Conservation (phyloP, 2,329 filamentous ascomycete genomes). For the Pseudogymnoascus sp. region DNA sequence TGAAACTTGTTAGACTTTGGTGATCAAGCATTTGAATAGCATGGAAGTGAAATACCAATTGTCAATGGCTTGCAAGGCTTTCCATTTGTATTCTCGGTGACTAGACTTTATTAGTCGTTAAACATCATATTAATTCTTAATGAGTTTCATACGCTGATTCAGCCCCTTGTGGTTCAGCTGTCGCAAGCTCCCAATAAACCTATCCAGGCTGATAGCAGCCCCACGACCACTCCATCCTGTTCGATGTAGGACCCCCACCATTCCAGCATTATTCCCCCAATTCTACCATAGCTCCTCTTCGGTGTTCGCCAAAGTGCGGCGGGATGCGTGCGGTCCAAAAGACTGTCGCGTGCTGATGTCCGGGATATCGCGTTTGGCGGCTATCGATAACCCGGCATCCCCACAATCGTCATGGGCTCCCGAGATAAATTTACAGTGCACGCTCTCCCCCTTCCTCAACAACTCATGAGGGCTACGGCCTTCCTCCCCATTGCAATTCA, state of each 20-base stretch:
- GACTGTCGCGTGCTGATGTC: slow-evolving; percentile 3
- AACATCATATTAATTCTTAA: neutral
- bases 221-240: slow-evolving; percentile 1
- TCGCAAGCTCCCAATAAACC: neutral
- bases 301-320: neutral
- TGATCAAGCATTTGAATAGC: neutral
- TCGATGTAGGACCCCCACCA: slow-evolving; percentile 8
- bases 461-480: slow-evolving; percentile 10
- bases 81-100: neutral
- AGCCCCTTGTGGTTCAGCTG: neutral
- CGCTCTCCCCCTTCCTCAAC: neutral
- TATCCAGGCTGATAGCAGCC: neutral
- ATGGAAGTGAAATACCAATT: neutral
- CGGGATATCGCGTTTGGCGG: slow-evolving; percentile 9
- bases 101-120: neutral
- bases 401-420: slow-evolving; percentile 5
- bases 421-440: slow-evolving; percentile 4
- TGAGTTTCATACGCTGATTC: slow-evolving; percentile 7
- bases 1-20: slow-evolving; percentile 27
- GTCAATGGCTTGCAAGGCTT: neutral
- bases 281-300: neutral
- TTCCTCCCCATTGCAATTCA: neutral
- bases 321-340: neutral
- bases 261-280: neutral
- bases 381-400: slow-evolving; percentile 9